phyloP scores from a whole-genome alignment of 805 yeast genomes.

The Ogataea nakhonphanomensis region DNA sequence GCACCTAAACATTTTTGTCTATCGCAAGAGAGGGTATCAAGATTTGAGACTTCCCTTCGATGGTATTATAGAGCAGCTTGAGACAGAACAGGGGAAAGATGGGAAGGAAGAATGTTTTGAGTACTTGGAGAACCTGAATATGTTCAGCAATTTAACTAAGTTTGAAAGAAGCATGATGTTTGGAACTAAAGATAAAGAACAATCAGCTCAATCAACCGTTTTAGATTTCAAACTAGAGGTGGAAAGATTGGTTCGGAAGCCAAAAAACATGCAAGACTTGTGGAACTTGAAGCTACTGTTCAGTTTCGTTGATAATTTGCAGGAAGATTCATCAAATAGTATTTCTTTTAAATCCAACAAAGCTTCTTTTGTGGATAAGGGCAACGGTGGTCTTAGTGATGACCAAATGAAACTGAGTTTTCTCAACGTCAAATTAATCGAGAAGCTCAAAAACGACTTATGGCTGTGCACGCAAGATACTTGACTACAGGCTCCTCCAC shows the following conservation, averaged over 20 bases:
- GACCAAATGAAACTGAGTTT: slow-evolving; percentile 33
- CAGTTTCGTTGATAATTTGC: slow-evolving; percentile 49
- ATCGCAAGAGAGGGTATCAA: slow-evolving; percentile 42
- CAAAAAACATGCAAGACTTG: slow-evolving; percentile 48
- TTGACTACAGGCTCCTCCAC: background rate
- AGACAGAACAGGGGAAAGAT: slow-evolving; percentile 4
- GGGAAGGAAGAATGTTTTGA: slow-evolving; percentile 6
- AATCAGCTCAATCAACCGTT: slow-evolving; percentile 38
- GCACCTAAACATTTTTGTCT: slow-evolving; percentile 48
- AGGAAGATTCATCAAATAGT: background rate
- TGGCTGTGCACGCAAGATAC: slow-evolving; percentile 15
- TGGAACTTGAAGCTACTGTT: slow-evolving; percentile 63
- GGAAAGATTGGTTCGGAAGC: slow-evolving; percentile 38
- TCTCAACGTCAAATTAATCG: slow-evolving; percentile 49
- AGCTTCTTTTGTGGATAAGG: slow-evolving; percentile 8
- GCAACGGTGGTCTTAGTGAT: slow-evolving; percentile 17
- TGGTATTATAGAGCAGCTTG: slow-evolving; percentile 14
- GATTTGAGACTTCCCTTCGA: slow-evolving; percentile 22
- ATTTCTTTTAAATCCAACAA: slow-evolving; percentile 1
- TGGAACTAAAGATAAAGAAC: slow-evolving; percentile 13
- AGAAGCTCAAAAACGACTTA: slow-evolving; percentile 44
- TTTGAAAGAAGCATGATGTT: slow-evolving; percentile 22
- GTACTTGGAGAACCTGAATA: slow-evolving; percentile 16
- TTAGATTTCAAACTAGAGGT: slow-evolving; percentile 57
- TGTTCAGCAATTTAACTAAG: slow-evolving; percentile 21